Conservation (phyloP, 371 early-diverging fungal genomes). For the Apophysomyces trapeziformis region DNA sequence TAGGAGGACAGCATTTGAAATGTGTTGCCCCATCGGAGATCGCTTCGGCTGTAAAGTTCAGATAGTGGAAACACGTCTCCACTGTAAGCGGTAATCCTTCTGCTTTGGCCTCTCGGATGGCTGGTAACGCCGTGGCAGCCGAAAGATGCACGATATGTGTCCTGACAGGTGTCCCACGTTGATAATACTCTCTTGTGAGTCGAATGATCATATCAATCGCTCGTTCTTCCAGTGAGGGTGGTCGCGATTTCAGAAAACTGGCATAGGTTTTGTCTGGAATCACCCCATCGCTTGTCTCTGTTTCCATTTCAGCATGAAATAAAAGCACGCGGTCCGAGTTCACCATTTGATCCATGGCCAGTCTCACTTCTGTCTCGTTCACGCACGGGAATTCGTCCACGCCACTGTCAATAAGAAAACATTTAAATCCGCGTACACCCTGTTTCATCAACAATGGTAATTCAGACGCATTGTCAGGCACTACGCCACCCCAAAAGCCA, state of each 20-base stretch:
- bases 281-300: constrained; percentile 27
- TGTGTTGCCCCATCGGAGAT: constrained; percentile 78
- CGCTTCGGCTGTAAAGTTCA: constrained; percentile 70
- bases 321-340: constrained; percentile 60
- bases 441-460: constrained; percentile 65
- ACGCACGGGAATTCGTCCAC: constrained; percentile 87
- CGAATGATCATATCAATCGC: constrained; percentile 79
- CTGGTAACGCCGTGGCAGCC: constrained; percentile 74
- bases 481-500: constrained; percentile 82
- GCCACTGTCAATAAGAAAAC: constrained; percentile 85
- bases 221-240: constrained; percentile 68
- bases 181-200: constrained; percentile 65
- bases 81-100: constrained; percentile 76
- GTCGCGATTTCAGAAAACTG: constrained; percentile 75
- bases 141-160: constrained; percentile 86
- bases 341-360: constrained; percentile 67
- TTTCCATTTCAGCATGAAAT: constrained; percentile 85
- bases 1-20: constrained; percentile 89
- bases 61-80: constrained; percentile 85
- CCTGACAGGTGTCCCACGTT: constrained; percentile 60
- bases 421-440: constrained; percentile 84
- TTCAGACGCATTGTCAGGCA: constrained; percentile 72
- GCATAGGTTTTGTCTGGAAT: constrained; percentile 57
- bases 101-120: constrained; percentile 73
- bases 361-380: constrained; percentile 67